These are phyloP conservation scores for Parasitella parasitica DNA, from an alignment of 371 early-diverging fungal genomes.

Conservation along the genomic window DNA sequence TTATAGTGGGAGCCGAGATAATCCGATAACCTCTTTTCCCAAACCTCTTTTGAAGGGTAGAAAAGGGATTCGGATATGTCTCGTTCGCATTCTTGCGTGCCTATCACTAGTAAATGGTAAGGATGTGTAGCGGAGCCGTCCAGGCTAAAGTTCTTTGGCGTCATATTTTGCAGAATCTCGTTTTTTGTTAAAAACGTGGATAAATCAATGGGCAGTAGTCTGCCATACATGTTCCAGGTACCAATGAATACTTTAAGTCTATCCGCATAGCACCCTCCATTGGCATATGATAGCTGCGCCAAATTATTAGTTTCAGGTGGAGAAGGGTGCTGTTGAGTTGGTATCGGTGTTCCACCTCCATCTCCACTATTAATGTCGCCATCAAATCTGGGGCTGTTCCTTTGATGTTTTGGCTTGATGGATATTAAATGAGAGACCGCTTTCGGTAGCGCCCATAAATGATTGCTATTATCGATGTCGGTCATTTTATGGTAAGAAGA, in stretches of 20 bases:
- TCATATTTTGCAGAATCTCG: slow-evolving; percentile 1
- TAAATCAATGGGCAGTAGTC: slow-evolving; percentile 44
- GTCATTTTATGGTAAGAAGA: background rate
- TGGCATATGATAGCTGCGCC: too few relatives aligned
- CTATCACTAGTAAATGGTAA: slow-evolving; percentile 69
- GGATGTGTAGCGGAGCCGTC: slow-evolving; percentile 35
- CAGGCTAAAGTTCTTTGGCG: slow-evolving; percentile 3
- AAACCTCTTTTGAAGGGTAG: slow-evolving; percentile 60
- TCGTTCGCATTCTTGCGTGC: slow-evolving; percentile 76
- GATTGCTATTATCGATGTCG: background rate
- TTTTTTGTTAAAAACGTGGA: slow-evolving; percentile 30
- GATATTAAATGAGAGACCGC: slow-evolving; percentile 10
- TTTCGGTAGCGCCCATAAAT: slow-evolving; percentile 8
- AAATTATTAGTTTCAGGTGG: background rate
- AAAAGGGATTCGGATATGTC: slow-evolving; percentile 62
- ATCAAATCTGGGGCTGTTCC: background rate
- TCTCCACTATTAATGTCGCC: background rate
- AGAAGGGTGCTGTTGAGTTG: background rate
- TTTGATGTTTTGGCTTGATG: background rate
- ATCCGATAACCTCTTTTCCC: slow-evolving; percentile 57
- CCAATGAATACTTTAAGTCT: slow-evolving; percentile 64
- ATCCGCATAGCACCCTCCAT: slow-evolving; percentile 19
- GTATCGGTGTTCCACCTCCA: slow-evolving; percentile 8
- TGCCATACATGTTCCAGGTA: slow-evolving; percentile 81
- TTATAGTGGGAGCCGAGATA: slow-evolving; percentile 53